These are phyloP conservation scores for Sporisorium iseilematis-ciliati DNA, from an alignment of 1,284 basidiomycete species.

Conservation along the genomic window DNA sequence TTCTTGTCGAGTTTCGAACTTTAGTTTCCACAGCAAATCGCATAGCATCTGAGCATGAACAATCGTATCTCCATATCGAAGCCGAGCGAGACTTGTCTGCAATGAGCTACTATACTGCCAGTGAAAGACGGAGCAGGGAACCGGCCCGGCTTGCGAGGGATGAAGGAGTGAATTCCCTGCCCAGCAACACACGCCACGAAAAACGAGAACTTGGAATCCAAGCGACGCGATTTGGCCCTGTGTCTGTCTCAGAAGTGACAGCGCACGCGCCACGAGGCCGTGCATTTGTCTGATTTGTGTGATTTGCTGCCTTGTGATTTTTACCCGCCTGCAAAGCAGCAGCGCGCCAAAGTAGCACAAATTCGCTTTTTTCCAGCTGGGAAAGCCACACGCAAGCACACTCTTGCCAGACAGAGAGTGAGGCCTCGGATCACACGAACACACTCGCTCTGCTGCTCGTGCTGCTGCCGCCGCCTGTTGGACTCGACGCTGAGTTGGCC, in stretches of 20 bases:
- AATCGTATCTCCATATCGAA: not conserved
- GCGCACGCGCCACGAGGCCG: slow-evolving; percentile 35
- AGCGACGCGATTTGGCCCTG: slow-evolving; percentile 20
- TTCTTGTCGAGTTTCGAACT: not conserved
- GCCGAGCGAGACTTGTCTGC: not conserved
- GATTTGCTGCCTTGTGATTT: slow-evolving; percentile 8
- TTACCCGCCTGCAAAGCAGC: slow-evolving; percentile 16
- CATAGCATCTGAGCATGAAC: slow-evolving; percentile 28
- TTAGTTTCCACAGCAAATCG: not conserved
- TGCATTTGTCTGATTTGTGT: slow-evolving; percentile 1
- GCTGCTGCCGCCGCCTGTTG: too few relatives aligned
- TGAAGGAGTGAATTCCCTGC: not conserved
- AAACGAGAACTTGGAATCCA: not conserved
- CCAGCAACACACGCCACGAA: slow-evolving; percentile 4
- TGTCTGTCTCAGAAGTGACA: slow-evolving; percentile 20
- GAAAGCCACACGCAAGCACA: slow-evolving; percentile 23
- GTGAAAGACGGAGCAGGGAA: not conserved
- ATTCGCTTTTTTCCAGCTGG: not conserved
- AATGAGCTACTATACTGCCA: not conserved
- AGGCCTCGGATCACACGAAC: slow-evolving; percentile 26
- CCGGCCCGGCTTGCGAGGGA: not conserved
- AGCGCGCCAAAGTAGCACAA: slow-evolving; percentile 30
- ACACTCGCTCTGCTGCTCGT: not conserved
- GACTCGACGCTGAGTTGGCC: slow-evolving; percentile 9
- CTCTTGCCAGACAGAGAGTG: not conserved